Percentiles rank a stretch among this genome's conserved stretches.
These are phyloP conservation scores for Camellia lanceoleosa DNA, from an alignment of 148 eudicot species.

Conservation along the genomic window DNA sequence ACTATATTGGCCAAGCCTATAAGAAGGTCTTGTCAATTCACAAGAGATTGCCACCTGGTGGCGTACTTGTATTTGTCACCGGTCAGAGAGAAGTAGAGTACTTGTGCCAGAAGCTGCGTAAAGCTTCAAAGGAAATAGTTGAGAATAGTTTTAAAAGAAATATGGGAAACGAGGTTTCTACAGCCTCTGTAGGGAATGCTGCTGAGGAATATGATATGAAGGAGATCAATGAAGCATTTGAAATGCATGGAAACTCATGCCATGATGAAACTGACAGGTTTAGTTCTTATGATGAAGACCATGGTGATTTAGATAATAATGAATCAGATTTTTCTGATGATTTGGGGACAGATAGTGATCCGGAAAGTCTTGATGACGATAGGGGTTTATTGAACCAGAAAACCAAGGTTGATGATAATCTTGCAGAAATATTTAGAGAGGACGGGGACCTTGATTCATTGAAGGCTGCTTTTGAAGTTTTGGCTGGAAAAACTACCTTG, in stretches of 20 bases:
- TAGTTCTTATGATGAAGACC: constrained; percentile 49
- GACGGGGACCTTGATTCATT: constrained; percentile 44
- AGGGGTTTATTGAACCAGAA: constrained; percentile 26
- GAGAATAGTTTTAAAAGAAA: constrained; percentile 20
- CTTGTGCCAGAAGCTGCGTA: constrained; percentile 68
- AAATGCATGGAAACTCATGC: constrained; percentile 31
- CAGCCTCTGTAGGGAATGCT: constrained; percentile 21
- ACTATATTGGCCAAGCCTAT: constrained; percentile 87
- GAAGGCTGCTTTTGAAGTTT: constrained; percentile 75
- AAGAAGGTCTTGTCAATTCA: constrained; percentile 82
- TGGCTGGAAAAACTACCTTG: constrained; percentile 42
- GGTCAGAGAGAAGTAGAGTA: constrained; percentile 91
- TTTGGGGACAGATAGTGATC: constrained; percentile 60
- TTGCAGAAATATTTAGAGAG: constrained; percentile 30
- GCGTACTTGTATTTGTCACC: constrained; percentile 90
- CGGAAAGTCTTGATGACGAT: constrained; percentile 44
- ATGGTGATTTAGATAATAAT: constrained; percentile 42
- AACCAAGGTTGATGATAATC: constrained; percentile 23
- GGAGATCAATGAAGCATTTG: constrained; percentile 82
- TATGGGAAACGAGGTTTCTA: constrained; percentile 24
- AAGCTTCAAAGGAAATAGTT: constrained; percentile 59
- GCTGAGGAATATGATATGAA: constrained; percentile 50
- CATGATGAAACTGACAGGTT: constrained; percentile 54
- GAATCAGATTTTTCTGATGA: constrained; percentile 44
- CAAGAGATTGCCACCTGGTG: constrained; percentile 90